Evolutionary conservation across 768 basidiomycete species (phyloP), one percentile per base, ranked within the genome.

Genomic region (Naematelia aurantialba): DNA sequence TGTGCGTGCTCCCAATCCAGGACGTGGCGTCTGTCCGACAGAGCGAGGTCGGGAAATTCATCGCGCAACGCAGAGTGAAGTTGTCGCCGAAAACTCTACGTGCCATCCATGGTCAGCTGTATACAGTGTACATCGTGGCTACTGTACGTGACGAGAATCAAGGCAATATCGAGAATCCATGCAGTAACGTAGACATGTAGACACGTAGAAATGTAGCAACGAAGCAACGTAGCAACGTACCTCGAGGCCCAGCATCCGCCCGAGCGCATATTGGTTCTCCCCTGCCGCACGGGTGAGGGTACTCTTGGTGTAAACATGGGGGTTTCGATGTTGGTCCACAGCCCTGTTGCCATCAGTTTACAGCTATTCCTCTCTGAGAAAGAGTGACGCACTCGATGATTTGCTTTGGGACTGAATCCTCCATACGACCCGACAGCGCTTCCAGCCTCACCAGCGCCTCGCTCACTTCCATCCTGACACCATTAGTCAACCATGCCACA

Each of bases 201-300:
- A 11, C 13, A 13, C 51, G 14, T 52, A 31, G 24, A 22, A 12
- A 26, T n/a, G n/a, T 10, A 30, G 8, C 21, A 14, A 45, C 4
- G 34, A 25, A 19, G 19, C 25, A 11, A 54, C 5, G 52, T 11
- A 22, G 19, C 3, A 4, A 67, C 67, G 47, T 61, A 73, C 72
- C 53, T 70, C 72, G 4, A 73, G 50, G 3, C 72, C 72, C 14
- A 70, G 25, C 13, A 70, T 57, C 27, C 72, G 29, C 2, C 72
- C 72, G 24, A 70, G 55, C 22, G 69, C 63, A 58, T 70, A 69
- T 45, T 73, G 72, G 39, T 68, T 73, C 60, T 70, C 69, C 12
- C 69, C 69, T 13, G 65, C 63, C 4, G 69, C 69, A 21, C 67
- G 31, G 3, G 63, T 56, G 13, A 73, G 66, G 5, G 65, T 54